Base-by-base conservation (phyloP, 2,329 filamentous ascomycete species). In the Rachicladosporium sp. region DNA sequence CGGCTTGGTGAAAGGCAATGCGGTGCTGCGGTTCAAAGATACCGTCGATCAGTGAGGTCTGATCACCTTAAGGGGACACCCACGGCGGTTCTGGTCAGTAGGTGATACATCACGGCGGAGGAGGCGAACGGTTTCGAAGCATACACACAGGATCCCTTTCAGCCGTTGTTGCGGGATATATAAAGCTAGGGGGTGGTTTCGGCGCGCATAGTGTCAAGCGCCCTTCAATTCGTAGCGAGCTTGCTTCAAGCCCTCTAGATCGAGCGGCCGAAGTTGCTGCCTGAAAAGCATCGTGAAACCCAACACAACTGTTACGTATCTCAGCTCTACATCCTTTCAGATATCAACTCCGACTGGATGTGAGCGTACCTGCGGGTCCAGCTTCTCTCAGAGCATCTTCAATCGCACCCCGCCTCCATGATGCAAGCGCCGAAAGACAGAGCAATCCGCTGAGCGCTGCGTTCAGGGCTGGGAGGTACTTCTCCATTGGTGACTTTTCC, bases 11-110 rank as follows among this genome's bases (percentile, higher is more conserved):
- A 86, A 79, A 64, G 76, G 74, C 36, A 87, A 93, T 56, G 91
- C 89, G 8, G 82, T 96, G 47, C 65, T 98, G 59, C 74, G 83
- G 50, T 98, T 98, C 62, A 93, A 89, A 58, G 88, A 95, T 63
- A 86, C 81, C 46, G 86, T 96, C 12, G 67, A 70, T 43, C 53
- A 53, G 35, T 55, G 6, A n/a, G 11, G 8, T 38, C 10, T 13
- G 15, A 19, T 19, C 15, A 19, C 15, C 15, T 19, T 5, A 19
- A 19, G 15, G 15, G 15, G 15, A 19, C 15, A 19, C 15, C 15
- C 15, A 3, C 15, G 15, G 15, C 15, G 15, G 15, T 19, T 19
- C 15, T 3, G 15, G 15, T 19, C 15, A 19, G 15, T 19, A 19
- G 15, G 15, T 19, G 15, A 19, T 19, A 19, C 15, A 19, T 19